These are phyloP conservation scores for Cladosporium colombiae DNA, from an alignment of 2,329 filamentous ascomycete genomes.

Conservation along the genomic window DNA sequence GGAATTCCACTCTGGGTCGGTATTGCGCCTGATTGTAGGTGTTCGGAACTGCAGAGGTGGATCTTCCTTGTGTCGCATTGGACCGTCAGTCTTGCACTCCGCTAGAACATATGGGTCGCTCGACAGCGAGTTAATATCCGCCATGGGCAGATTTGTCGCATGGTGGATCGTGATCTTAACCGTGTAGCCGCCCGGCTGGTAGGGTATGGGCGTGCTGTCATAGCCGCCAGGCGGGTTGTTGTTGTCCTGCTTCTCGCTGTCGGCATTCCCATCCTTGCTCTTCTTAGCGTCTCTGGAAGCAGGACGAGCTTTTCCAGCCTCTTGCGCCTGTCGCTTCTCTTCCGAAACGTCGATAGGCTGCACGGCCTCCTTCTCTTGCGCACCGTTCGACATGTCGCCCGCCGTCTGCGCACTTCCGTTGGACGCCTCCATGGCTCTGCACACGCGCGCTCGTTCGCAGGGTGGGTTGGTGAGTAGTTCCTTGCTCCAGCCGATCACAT, in stretches of 20 bases:
- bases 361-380: background rate
- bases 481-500: background rate
- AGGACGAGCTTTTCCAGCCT: slow-evolving; percentile 5
- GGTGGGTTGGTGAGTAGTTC: background rate
- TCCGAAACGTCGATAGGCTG: slow-evolving; percentile 16
- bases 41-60: slow-evolving; percentile 74
- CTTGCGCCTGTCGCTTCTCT: slow-evolving; percentile 24
- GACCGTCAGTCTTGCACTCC: slow-evolving; percentile 70
- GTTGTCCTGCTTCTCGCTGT: slow-evolving; percentile 26
- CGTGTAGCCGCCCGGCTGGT: slow-evolving; percentile 66
- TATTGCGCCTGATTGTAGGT: slow-evolving; percentile 69
- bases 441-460: background rate
- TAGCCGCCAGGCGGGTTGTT: slow-evolving; percentile 70
- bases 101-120: slow-evolving; percentile 83
- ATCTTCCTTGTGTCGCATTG: slow-evolving; percentile 81
- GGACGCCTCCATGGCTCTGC: slow-evolving; percentile 11
- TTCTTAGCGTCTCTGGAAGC: slow-evolving; percentile 17
- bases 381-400: background rate
- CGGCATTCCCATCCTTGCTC: slow-evolving; percentile 11
- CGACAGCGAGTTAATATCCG: slow-evolving; percentile 73
- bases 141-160: slow-evolving; percentile 77
- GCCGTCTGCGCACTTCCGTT: background rate
- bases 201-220: slow-evolving; percentile 75
- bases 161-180: slow-evolving; percentile 81
- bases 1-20: slow-evolving; percentile 77